A percentile compares a stretch with the other conserved stretches of the same genome.
Evolutionary conservation across 2,329 filamentous ascomycete species (phyloP).

Genomic region (Apiospora arundinis): DNA sequence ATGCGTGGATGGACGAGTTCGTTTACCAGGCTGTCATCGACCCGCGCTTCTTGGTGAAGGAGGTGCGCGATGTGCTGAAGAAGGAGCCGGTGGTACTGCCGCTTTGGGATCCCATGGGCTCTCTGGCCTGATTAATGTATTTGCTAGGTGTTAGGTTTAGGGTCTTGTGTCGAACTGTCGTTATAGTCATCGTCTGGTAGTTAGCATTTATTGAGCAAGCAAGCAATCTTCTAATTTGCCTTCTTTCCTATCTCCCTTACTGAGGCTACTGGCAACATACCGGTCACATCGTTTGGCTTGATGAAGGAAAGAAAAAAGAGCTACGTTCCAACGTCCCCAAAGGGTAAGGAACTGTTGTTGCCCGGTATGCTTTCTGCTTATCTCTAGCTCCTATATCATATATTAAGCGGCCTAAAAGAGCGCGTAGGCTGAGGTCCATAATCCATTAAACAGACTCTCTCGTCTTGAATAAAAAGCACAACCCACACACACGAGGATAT

Average conservation of each 20-base stretch:
- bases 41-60: slow-evolving; percentile 67
- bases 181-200: not conserved
- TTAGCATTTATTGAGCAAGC: not conserved
- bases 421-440: too few relatives aligned
- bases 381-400: too few relatives aligned
- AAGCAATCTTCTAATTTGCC: not conserved
- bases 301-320: too few relatives aligned
- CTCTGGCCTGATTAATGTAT: slow-evolving; percentile 61
- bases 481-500: not conserved
- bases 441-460: too few relatives aligned
- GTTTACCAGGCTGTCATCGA: slow-evolving; percentile 88
- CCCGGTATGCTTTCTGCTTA: too few relatives aligned
- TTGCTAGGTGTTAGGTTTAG: too few relatives aligned
- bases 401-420: too few relatives aligned
- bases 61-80: slow-evolving; percentile 72
- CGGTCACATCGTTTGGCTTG: too few relatives aligned
- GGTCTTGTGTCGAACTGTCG: too few relatives aligned
- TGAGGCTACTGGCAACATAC: too few relatives aligned
- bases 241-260: too few relatives aligned
- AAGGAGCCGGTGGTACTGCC: slow-evolving; percentile 75
- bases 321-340: not conserved
- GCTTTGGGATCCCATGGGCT: slow-evolving; percentile 83
- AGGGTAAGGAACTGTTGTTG: not conserved
- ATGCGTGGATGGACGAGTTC: slow-evolving; percentile 81
- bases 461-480: too few relatives aligned